A percentile compares a stretch with the other conserved stretches of the same genome.
Conservation (phyloP, 164 flowering plant species). For the Macadamia tetraphylla region DNA sequence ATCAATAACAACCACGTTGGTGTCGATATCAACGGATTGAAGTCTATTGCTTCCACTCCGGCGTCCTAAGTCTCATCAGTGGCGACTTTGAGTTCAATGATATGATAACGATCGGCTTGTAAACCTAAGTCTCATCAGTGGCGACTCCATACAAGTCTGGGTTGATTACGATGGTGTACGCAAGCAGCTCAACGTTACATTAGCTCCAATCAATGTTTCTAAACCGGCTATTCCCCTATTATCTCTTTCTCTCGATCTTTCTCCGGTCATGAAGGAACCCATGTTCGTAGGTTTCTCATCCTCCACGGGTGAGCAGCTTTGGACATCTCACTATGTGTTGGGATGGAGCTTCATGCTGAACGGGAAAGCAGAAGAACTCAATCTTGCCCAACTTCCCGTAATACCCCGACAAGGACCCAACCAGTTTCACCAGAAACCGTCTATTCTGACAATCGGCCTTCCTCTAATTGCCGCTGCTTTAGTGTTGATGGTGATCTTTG, state of each 20-base stretch:
- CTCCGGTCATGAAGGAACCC: conserved; percentile 27
- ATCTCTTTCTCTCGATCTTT: conserved; percentile 44
- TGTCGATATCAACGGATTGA: conserved; percentile 5
- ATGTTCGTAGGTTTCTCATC: conserved; percentile 84
- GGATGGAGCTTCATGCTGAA: conserved; percentile 36
- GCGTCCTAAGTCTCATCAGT: conserved; percentile 39
- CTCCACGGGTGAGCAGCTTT: conserved; percentile 46
- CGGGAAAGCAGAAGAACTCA: conserved; percentile 23
- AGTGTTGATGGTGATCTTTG: neutral
- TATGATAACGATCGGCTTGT: conserved; percentile 11
- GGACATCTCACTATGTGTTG: conserved; percentile 22
- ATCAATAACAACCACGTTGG: neutral
- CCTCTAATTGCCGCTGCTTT: conserved; percentile 4
- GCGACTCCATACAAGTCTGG: conserved; percentile 49
- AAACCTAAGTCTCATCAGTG: conserved; percentile 36
- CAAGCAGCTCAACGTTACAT: conserved; percentile 33
- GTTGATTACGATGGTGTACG: conserved; percentile 51
- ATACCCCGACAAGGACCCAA: conserved; percentile 5
- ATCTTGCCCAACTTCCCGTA: conserved; percentile 23
- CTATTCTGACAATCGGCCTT: conserved; percentile 20
- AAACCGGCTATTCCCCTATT: conserved; percentile 35
- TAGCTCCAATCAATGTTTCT: conserved; percentile 23
- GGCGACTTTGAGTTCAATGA: too few species aligned
- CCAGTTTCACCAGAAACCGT: conserved; percentile 5
- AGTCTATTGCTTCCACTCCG: conserved; percentile 19